Evolutionary conservation across 75 land plant species (phyloP), one percentile per base, ranked within the genome.

Genomic region (Adiantum capillusveneris): DNA sequence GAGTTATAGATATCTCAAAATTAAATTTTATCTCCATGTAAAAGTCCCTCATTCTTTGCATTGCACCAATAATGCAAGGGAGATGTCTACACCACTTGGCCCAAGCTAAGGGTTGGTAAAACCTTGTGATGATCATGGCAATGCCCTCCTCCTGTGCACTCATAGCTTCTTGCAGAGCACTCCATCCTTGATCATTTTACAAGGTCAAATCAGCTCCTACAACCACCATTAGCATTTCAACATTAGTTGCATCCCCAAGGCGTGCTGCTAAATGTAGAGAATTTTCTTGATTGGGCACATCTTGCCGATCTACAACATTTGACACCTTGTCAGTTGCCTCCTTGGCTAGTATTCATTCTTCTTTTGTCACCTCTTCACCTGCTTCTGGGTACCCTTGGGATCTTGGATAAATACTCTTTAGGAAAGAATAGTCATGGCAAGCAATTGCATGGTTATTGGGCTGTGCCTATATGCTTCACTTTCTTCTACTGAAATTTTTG

Each of bases 151-250:
- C 85, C 17, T 81, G 60, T 1, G 92, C 69, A 31, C 97, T 86
- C 0, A 91, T 92, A 0, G 97, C 97, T 53, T 91, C 97, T 58
- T 91, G 97, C 25, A 91, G 70, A 0, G 97, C 85, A 57, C 84
- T 86, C 97, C 97, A 91, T 0, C 97, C 97, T 19, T 81, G 62
- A 65, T 83, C 88, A 51, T 91, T 91, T 74, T 91, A 88, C 0
- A 91, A 72, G 52, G 88, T 86, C 97, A 92, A 91, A 62, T 91
- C 97, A 16, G 97, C 88, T n/a, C 97, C 97, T 11, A 85, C 85
- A 5, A 70, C 57, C n/a, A n/a, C n/a, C 97, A 91, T 91, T 31
- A 91, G 76, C 53, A 86, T 68, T 64, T 86, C 85, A 13, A 82
- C 97, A 6, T 88, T 66, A n/a, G 66, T 45, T 0, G 76, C 57